phyloP scores from a whole-genome alignment of 2,329 filamentous ascomycete genomes.

The Cladophialophora chaetospira region DNA sequence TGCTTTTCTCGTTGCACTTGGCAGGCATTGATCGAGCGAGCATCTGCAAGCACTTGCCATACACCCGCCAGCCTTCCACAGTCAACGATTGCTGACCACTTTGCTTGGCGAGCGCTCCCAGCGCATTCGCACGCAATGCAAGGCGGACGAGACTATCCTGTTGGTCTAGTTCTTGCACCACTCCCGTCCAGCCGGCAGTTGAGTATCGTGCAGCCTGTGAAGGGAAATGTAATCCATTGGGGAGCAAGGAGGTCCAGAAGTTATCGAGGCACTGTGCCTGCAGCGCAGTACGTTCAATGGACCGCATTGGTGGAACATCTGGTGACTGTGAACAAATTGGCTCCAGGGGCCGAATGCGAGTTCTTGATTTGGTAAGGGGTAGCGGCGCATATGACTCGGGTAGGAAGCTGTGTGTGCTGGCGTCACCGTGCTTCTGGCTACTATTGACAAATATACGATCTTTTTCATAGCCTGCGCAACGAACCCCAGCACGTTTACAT shows the following conservation, averaged over 20 bases:
- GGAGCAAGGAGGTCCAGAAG: conserved; percentile 8
- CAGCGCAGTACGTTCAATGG: background rate
- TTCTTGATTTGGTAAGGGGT: background rate
- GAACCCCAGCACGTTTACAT: background rate
- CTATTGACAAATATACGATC: conserved; percentile 2
- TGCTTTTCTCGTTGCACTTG: background rate
- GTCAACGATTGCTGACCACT: background rate
- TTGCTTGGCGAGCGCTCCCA: background rate
- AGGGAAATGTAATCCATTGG: background rate
- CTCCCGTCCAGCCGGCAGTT: conserved; percentile 5
- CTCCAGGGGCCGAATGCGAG: background rate
- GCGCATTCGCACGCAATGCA: conserved; percentile 4
- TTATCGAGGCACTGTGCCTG: conserved; percentile 1
- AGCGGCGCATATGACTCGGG: background rate
- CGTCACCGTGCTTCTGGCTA: conserved; percentile 1
- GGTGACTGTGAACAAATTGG: background rate
- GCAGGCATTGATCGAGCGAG: background rate
- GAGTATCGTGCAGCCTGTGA: conserved; percentile 3
- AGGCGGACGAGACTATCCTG: conserved; percentile 1
- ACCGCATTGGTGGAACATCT: background rate
- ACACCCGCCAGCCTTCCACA: conserved; percentile 2
- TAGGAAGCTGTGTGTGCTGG: background rate
- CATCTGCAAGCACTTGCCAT: background rate
- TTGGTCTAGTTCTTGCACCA: conserved; percentile 1
- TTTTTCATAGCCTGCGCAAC: conserved; percentile 2